Conservation (phyloP, 441 rosid species). For the Bocquillonia castaneifolia region DNA sequence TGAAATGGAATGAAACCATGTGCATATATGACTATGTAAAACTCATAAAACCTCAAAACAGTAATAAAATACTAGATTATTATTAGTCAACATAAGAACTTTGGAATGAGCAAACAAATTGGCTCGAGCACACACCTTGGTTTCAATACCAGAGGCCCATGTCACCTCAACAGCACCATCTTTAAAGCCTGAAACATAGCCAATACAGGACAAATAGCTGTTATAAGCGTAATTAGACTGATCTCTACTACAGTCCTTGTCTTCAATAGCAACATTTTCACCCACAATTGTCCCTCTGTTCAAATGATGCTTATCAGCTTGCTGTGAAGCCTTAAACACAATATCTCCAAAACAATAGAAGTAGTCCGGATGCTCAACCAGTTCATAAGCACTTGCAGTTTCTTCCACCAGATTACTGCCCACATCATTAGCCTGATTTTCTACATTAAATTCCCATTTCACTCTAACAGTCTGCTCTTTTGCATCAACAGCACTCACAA, state of each 20-base stretch:
- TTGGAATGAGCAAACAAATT: background rate
- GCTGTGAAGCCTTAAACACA: conserved; percentile 43
- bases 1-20: too few species aligned
- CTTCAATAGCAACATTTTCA: conserved; percentile 19
- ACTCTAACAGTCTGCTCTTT: conserved; percentile 77
- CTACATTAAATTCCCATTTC: conserved; percentile 46
- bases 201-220: conserved; percentile 50
- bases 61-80: too few species aligned
- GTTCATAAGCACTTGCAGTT: conserved; percentile 74
- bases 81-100: too few species aligned
- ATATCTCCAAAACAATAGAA: conserved; percentile 64
- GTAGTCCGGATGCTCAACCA: conserved; percentile 80
- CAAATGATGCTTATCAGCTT: conserved; percentile 22
- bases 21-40: too few species aligned
- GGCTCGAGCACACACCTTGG: conserved; percentile 45
- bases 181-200: conserved; percentile 63
- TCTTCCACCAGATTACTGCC: conserved; percentile 45
- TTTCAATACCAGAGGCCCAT: conserved; percentile 67
- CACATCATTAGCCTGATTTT: conserved; percentile 29
- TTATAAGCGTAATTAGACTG: conserved; percentile 28
- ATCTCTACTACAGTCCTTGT: conserved; percentile 23
- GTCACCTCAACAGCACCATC: conserved; percentile 71
- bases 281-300: conserved; percentile 23
- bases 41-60: too few species aligned
- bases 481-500: conserved; percentile 55